Conservation (phyloP, 441 rosid genomes). For the Corymbia citriodora region DNA sequence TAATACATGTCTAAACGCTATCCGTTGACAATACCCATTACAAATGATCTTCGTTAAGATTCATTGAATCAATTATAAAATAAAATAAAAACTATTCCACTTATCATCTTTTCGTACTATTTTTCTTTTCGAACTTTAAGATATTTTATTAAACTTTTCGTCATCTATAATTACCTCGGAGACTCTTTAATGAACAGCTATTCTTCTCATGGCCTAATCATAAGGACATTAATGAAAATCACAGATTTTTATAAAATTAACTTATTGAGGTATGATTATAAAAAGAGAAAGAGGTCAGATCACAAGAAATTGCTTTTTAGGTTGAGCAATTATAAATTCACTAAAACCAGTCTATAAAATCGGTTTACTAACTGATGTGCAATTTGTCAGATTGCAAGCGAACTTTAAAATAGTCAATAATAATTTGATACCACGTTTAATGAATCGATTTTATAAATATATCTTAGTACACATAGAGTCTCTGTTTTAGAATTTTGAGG, state of each 20-base stretch:
- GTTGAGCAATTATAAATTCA: background rate
- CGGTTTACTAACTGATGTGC: background rate
- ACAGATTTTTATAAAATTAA: background rate
- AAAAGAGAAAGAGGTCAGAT: background rate
- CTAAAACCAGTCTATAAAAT: background rate
- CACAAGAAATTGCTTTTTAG: background rate
- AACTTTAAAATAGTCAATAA: background rate
- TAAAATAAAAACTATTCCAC: background rate
- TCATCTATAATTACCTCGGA: background rate
- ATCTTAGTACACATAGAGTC: background rate
- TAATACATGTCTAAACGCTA: background rate
- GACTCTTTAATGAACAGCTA: background rate
- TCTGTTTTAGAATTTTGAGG: background rate
- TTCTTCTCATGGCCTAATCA: background rate
- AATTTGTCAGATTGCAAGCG: fast-evolving
- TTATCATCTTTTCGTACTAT: background rate
- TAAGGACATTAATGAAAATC: background rate
- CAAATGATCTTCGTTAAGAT: background rate
- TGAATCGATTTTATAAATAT: background rate
- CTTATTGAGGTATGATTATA: background rate
- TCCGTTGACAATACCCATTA: background rate
- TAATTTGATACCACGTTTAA: fast-evolving
- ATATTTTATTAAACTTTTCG: background rate
- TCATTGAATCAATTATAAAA: background rate
- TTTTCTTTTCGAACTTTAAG: background rate